Conservation (phyloP, 495 filamentous ascomycete species). For the Aspergillus funiculosus region DNA sequence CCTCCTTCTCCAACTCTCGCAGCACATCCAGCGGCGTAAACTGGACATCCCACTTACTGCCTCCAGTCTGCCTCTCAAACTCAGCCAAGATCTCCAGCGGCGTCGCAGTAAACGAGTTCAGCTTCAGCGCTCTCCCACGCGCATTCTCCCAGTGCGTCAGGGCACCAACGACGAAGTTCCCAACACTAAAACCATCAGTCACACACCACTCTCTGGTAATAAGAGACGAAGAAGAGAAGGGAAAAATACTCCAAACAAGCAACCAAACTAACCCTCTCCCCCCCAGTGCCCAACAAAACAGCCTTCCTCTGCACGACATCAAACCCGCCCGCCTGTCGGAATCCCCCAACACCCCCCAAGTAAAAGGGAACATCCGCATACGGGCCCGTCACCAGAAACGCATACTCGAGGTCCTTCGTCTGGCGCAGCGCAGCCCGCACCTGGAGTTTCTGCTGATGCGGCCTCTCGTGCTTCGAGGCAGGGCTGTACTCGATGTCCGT, state of each 20-base stretch:
- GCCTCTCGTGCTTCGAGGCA: conserved; percentile 53
- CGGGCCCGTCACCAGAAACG: conserved; percentile 63
- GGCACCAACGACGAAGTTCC: conserved; percentile 55
- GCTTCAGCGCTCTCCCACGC: conserved; percentile 51
- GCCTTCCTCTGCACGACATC: conserved; percentile 51
- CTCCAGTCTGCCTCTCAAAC: conserved; percentile 59
- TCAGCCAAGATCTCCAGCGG: conserved; percentile 57
- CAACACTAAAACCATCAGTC: conserved; percentile 45
- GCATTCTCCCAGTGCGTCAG: conserved; percentile 50
- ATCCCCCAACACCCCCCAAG: conserved; percentile 22
- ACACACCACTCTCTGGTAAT: background rate
- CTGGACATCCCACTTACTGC: conserved; percentile 43
- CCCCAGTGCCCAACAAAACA: conserved; percentile 51
- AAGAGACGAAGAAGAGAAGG: background rate
- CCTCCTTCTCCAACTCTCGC: conserved; percentile 46
- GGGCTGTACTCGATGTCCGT: conserved; percentile 66
- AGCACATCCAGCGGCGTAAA: conserved; percentile 49
- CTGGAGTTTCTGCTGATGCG: conserved; percentile 64
- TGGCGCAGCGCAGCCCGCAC: conserved; percentile 54
- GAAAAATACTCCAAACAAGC: conserved; percentile 60
- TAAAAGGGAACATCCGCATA: conserved; percentile 62
- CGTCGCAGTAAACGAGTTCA: conserved; percentile 66
- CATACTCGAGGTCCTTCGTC: conserved; percentile 47
- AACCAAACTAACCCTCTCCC: conserved; percentile 56
- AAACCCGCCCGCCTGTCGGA: conserved; percentile 45